Evolutionary conservation across 495 filamentous ascomycete genomes (phyloP).

Genomic region (Penicillium daleae): DNA sequence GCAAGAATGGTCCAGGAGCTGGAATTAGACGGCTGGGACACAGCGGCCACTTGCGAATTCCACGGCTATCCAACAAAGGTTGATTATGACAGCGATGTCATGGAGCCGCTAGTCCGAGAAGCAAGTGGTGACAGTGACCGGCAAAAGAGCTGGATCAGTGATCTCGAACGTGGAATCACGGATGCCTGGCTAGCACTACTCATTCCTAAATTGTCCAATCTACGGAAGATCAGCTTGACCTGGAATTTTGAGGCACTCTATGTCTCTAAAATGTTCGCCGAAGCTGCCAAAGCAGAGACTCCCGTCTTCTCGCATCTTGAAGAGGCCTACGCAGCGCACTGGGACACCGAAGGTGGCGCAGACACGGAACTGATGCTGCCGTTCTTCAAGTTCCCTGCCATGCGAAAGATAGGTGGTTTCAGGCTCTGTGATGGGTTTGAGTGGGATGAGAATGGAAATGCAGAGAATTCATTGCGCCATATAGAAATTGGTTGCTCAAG

Average conservation of each 20-base stretch:
- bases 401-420: background rate
- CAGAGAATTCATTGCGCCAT: background rate
- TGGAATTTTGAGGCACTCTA: background rate
- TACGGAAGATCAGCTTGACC: background rate
- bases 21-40: background rate
- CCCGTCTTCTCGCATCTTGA: slow-evolving; percentile 7
- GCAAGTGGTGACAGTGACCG: background rate
- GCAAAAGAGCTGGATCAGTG: background rate
- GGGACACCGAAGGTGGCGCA: background rate
- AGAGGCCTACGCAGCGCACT: background rate
- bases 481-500: background rate
- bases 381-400: background rate
- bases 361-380: background rate
- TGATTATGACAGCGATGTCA: background rate
- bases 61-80: background rate
- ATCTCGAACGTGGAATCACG: background rate
- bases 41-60: background rate
- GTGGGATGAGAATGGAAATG: background rate
- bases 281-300: background rate
- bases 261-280: background rate
- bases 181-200: slow-evolving; percentile 7
- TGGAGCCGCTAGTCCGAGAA: background rate
- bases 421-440: background rate
- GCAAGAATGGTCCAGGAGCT: background rate
- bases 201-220: background rate